Base-by-base conservation (phyloP, 2,329 filamentous ascomycete species). In the Dothidotthia symphoricarpi region DNA sequence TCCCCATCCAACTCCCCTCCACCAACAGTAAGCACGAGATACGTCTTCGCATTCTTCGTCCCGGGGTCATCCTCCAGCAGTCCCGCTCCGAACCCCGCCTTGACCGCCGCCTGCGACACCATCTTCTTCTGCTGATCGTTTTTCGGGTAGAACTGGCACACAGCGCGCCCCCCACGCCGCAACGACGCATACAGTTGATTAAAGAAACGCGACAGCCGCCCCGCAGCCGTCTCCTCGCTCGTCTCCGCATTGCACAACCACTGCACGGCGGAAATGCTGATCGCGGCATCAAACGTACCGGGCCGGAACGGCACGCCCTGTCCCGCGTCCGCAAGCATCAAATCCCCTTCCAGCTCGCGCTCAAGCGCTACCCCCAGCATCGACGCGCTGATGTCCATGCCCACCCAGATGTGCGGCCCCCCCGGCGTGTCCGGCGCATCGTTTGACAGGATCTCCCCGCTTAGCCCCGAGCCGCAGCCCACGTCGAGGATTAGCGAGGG, bases 61-160 rank as follows among this genome's bases (percentile, higher is more conserved):
- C 89, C 91, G 0, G 87, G 87, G 64, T 97, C 91, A 68, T 98
- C 93, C 68, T 97, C 91, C 31, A 98, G 73, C 24, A 98, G 78
- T 71, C 93, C 93, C 0, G 93, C 93, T 31, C 93, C 91, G 59
- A 98, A 98, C 0, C 93, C 93, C 1, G 93, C 93, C 61, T 86
- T 89, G 45, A 97, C 85, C 0, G 93, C 93, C 0, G 93, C 93
- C 42, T 80, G 78, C 34, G 84, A 88, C 53, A 98, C 95, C 90
- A 98, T 95, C 59, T 79, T 82, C 60, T 90, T 81, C 71, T 98
- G 93, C 47, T 80, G 76, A 53, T 94, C 86, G 65, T 98, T 97
- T 71, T 95, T 95, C 3, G 93, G 93, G 66, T 98, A 98, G 68
- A 98, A 98, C 61, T 98, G 93, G 64, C 90, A 95, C 11, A 97